Percentiles rank a stretch among this genome's conserved stretches.
Conservation (phyloP, 257 asterid genomes). For the Solanum ossicruentum region DNA sequence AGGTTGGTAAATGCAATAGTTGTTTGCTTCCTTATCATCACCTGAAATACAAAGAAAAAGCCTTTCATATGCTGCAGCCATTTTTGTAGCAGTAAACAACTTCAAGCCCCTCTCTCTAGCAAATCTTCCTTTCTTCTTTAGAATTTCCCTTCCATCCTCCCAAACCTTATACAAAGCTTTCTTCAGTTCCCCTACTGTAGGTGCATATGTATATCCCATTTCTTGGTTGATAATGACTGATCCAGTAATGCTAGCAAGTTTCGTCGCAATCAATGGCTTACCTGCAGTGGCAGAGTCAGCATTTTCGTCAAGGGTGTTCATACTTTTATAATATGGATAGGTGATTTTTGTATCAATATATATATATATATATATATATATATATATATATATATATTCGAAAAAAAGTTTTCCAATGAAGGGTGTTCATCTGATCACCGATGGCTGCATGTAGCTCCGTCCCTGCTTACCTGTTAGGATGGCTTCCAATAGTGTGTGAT, state of each 20-base stretch:
- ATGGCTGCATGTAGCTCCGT: too few relatives aligned
- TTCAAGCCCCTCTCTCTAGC: conserved; percentile 46
- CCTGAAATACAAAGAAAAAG: conserved; percentile 54
- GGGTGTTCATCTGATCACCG: too few relatives aligned
- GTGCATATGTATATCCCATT: conserved; percentile 56
- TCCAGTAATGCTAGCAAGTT: conserved; percentile 49
- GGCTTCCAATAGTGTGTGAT: conserved; percentile 68
- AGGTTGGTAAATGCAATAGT: conserved; percentile 10
- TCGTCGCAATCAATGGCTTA: conserved; percentile 63
- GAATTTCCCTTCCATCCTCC: conserved; percentile 37
- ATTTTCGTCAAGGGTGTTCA: too few relatives aligned
- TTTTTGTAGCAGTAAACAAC: conserved; percentile 51
- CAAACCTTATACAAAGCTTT: conserved; percentile 39
- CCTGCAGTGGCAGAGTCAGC: conserved; percentile 8
- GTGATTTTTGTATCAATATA: too few relatives aligned
- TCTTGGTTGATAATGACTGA: conserved; percentile 43
- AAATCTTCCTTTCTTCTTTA: conserved; percentile 35
- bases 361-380: too few relatives aligned
- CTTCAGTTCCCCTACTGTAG: conserved; percentile 46
- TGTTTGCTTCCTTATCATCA: neutral
- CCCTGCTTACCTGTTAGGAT: conserved; percentile 45
- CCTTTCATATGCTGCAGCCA: conserved; percentile 78
- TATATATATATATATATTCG: too few relatives aligned
- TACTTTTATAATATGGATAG: too few relatives aligned
- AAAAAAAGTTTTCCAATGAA: too few relatives aligned